Evolutionary conservation across 2,329 filamentous ascomycete genomes (phyloP), one percentile per base, ranked within the genome.

Genomic region (Stagonosporopsis rhizophila): DNA sequence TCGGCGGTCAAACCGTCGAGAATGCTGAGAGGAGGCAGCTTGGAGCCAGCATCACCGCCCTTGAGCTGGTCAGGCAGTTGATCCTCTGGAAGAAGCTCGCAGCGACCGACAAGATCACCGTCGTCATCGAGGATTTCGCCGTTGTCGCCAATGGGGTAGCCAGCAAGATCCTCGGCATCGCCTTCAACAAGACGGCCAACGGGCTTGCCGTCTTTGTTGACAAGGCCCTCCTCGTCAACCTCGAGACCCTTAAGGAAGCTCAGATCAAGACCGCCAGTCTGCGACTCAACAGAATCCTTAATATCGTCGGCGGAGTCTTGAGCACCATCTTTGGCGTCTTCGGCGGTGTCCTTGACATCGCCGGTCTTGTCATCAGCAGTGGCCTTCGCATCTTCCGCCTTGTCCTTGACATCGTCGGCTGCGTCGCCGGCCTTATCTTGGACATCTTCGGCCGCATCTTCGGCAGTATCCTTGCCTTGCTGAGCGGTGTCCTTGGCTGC

Each of bases 61-160:
- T 78, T 63, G 53, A 81, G 78, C 50, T 78, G 73, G 59, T 80
- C 74, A 44, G 74, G 73, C 23, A 58, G 44, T 35, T 58, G 55
- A 39, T 74, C 69, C 34, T 82, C 79, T 14, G 80, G 80, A 17
- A 79, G 73, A 30, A 82, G 74, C 59, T 83, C 81, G 48, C 80
- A 79, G 52, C 81, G 81, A 46, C 83, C 83, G 44, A 85, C 80
- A 22, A 84, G 78, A 60, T 83, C 79, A 22, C 82, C 83, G 58
- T 83, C 79, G 38, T 84, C 80, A 55, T 84, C 81, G 22, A 85
- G 77, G 27, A 85, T 84, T 64, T 84, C 81, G 54, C 83, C 83
- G 14, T 83, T 77, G 34, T 83, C 79, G 53, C 82, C 81, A 55
- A 83, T 82, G 15, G 74, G 75, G 67, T 83, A 83, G 32, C 81